These are phyloP conservation scores for Corchorus olitorius DNA, from an alignment of 345 rosid species.

Conservation along the genomic window DNA sequence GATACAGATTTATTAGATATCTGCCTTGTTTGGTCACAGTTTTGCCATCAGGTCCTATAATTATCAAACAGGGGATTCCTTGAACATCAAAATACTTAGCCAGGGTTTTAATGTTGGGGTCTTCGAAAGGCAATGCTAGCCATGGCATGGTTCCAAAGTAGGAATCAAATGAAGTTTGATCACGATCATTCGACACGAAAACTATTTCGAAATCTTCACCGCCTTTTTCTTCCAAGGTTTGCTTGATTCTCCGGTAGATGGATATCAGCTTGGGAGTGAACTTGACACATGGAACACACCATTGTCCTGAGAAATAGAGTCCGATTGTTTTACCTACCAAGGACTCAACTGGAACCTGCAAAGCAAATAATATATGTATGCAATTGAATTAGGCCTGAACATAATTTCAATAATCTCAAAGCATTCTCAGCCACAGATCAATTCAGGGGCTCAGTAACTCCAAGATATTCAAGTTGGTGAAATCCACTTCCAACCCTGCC, in stretches of 20 bases:
- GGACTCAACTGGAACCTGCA: slow-evolving; percentile 51
- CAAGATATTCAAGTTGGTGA: background rate
- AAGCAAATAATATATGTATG: background rate
- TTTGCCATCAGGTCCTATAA: slow-evolving; percentile 64
- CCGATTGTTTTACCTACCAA: slow-evolving; percentile 57
- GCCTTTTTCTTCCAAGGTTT: slow-evolving; percentile 16
- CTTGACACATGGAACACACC: slow-evolving; percentile 56
- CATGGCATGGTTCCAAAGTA: slow-evolving; percentile 54
- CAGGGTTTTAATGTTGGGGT: slow-evolving; percentile 35
- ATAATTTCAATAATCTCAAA: background rate
- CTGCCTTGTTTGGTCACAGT: slow-evolving; percentile 57
- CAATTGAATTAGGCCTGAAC: background rate
- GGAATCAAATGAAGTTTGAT: slow-evolving; percentile 38
- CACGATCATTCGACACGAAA: slow-evolving; percentile 48
- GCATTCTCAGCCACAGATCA: background rate
- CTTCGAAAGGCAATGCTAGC: slow-evolving; percentile 57
- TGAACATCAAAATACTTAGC: slow-evolving; percentile 50
- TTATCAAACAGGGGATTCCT: slow-evolving; percentile 55
- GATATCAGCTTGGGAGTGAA: slow-evolving; percentile 54
- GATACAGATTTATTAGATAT: slow-evolving; percentile 49
- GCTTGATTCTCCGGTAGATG: slow-evolving; percentile 52
- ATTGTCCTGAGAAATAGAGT: slow-evolving; percentile 56
- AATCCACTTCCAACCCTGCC: background rate
- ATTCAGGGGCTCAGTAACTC: background rate
- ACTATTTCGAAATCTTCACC: slow-evolving; percentile 51